A percentile compares a stretch with the other conserved stretches of the same genome.
phyloP scores from a whole-genome alignment of 1,139 yeast genomes.

The Komagataea norvegica region DNA sequence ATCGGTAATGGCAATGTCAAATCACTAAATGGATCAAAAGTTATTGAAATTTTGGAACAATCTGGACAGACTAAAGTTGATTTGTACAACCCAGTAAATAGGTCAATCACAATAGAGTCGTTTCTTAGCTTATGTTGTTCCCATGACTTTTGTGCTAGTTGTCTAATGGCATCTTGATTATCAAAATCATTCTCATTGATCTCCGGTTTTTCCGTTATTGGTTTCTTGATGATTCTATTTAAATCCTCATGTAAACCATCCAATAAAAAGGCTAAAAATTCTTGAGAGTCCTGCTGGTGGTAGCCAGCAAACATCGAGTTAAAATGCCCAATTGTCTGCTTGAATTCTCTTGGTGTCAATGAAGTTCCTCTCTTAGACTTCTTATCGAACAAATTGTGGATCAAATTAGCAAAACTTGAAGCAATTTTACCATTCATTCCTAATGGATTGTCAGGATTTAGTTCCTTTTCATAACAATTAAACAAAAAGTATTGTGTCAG shows the following conservation, averaged over 20 bases:
- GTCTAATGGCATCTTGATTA: conserved; percentile 49
- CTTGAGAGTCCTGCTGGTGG: conserved; percentile 94
- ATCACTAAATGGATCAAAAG: conserved; percentile 94
- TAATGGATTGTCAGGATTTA: conserved; percentile 73
- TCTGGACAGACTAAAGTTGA: conserved; percentile 86
- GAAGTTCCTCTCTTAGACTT: conserved; percentile 26
- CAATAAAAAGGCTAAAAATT: conserved; percentile 79
- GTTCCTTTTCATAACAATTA: conserved; percentile 57
- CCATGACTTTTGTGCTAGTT: conserved; percentile 78
- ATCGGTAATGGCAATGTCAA: conserved; percentile 86
- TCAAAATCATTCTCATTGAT: conserved; percentile 52
- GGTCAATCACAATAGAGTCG: conserved; percentile 78
- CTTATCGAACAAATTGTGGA: conserved; percentile 52
- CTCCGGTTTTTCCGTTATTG: conserved; percentile 88
- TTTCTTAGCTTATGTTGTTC: conserved; percentile 72
- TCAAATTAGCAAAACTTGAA: conserved; percentile 59
- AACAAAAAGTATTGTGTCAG: conserved; percentile 67
- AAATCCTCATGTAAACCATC: conserved; percentile 95
- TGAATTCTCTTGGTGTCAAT: conserved; percentile 65
- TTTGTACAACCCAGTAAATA: conserved; percentile 87
- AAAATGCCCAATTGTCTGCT: conserved; percentile 70
- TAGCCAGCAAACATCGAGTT: conserved; percentile 84
- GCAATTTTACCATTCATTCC: conserved; percentile 87
- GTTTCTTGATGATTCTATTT: conserved; percentile 75
- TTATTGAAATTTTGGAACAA: conserved; percentile 75